Evolutionary conservation across 2,329 filamentous ascomycete species (phyloP), one percentile per base, ranked within the genome.

Genomic region (Talaromyces sp.): DNA sequence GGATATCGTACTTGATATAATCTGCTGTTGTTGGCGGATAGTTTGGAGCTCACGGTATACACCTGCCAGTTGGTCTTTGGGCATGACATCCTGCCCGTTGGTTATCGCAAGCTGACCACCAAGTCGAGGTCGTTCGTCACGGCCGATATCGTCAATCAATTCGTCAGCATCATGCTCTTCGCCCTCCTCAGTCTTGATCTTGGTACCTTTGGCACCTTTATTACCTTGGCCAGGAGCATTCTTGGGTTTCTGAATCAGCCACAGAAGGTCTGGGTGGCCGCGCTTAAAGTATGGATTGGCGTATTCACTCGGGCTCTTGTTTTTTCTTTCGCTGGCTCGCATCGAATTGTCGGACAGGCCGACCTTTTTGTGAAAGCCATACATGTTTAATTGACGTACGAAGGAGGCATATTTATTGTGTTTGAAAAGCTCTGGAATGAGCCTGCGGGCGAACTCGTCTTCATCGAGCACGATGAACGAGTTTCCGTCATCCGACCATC

Each of bases 261-360:
- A 98, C 4, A 97, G 82, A 57, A 99, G 82, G 76, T 97, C 96
- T 3, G 93, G 93, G 70, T 96, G 90, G 4, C 93, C 94, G 54
- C 93, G 90, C 71, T 93, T 91, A 80, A 99, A 99, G 80, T 93
- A 99, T 10, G 92, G 92, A 76, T 99, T 97, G 70, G 91, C 93
- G 77, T 99, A 99, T 83, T 98, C 95, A 84, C 93, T 98, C 0
- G 95, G 95, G 66, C 93, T 97, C 81, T 99, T 99, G 75, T 94
- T 94, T 77, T 97, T 97, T 67, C 93, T 89, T 80, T 98, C 95
- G 75, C 93, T 97, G 6, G 96, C 93, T 70, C 95, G 91, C 90
- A 99, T 96, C 0, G 93, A 97, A 75, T 97, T 97, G 78, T 99
- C 95, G 3, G 93, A 97, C 19, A 99, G 84, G 3, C 91, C 91